Evolutionary conservation across 78 protist species (phyloP), one percentile per base, ranked within the genome.

Genomic region (Dictyostelium brefeldianum): DNA sequence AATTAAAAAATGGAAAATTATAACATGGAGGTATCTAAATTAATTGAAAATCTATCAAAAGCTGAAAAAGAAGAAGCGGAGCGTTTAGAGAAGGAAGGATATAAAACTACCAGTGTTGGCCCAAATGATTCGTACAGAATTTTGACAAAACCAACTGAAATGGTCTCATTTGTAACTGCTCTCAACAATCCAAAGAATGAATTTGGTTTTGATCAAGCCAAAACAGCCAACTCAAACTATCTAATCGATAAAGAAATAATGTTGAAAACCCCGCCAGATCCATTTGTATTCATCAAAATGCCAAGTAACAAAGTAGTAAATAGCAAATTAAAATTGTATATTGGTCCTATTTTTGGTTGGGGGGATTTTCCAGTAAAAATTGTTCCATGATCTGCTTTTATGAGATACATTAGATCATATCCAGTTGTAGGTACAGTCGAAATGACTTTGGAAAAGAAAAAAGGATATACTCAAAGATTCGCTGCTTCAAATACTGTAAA

Each of bases 331-430:
- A 31, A 25, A 25, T 6, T 67, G n/a, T n/a, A n/a, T 67, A 7
- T 10, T 9, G 12, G 15, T 67, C 46, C 17, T n/a, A 31, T 12
- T 47, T 31, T n/a, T 14, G 50, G 50, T 29, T 31, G 22, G n/a
- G 15, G 22, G 5, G 46, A 29, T n/a, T 9, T 57, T 57, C 65
- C 65, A 20, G 65, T 67, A 5, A 27, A 43, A 27, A 31, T 25
- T 29, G 17, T 27, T 27, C 75, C 75, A 29, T 67, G 75, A 27
- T 25, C 75, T 14, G 75, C 75, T 8, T 67, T 67, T 67, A 67
- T 67, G 75, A 25, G 75, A 31, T 67, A 67, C 15, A 31, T 67
- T 29, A 67, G 27, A 67, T 67, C 75, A 31, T 67, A 67, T 67
- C 75, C 79, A 29, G 43, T 71, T 1, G 79, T 71, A 43, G 79